Evolutionary conservation across 2,329 filamentous ascomycete genomes (phyloP).

Genomic region (Aspergillus glaucus): DNA sequence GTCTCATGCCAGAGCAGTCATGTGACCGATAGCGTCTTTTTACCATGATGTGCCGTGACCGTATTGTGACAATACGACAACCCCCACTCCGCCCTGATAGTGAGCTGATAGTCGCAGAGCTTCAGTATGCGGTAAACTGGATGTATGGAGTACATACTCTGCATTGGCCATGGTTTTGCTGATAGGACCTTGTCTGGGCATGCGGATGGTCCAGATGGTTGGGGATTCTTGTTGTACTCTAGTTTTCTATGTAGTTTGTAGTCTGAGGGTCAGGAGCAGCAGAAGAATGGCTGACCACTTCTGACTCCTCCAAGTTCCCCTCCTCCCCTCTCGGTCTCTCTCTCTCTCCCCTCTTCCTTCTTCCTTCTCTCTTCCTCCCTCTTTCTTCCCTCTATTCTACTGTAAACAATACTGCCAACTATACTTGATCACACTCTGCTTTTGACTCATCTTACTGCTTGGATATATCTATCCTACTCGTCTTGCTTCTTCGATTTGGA

Average conservation of each 20-base stretch:
- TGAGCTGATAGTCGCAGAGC: background rate
- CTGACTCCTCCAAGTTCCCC: slow-evolving; percentile 1
- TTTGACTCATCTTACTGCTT: background rate
- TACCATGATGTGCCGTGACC: background rate
- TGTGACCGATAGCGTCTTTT: background rate
- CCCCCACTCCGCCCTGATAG: background rate
- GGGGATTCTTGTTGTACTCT: background rate
- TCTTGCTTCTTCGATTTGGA: background rate
- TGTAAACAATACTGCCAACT: background rate
- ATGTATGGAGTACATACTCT: background rate
- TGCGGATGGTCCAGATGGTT: background rate
- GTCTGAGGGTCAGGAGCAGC: background rate
- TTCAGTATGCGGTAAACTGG: background rate
- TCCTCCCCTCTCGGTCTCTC: slow-evolving; percentile 11
- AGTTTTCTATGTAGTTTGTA: no score
- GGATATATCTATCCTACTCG: background rate
- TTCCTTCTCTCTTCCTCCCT: slow-evolving; percentile 4
- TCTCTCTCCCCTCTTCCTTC: slow-evolving; percentile 6
- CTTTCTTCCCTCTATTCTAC: slow-evolving; percentile 3
- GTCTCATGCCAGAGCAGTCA: background rate
- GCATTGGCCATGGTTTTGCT: background rate
- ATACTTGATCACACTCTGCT: background rate
- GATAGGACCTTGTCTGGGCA: background rate
- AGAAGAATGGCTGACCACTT: background rate
- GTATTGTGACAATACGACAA: background rate